Evolutionary conservation across 1,284 basidiomycete species (phyloP), one percentile per base, ranked within the genome.

Genomic region (Bondarzewia mesenterica): DNA sequence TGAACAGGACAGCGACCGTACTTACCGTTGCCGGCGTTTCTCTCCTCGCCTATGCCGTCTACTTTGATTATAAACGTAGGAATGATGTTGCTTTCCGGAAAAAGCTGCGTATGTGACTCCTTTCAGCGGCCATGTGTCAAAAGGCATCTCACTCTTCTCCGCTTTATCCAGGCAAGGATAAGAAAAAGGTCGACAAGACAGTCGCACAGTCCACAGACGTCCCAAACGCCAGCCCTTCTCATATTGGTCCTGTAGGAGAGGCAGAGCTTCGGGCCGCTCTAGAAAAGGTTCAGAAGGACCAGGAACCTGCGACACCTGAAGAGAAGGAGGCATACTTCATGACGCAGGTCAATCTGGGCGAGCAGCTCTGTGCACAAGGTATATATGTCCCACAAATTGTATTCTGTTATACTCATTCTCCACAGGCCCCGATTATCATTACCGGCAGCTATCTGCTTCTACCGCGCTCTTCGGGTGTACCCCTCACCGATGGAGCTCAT

Each of bases 1-100:
- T 61, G 57, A 61, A 59, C 46, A 60, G 59, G 57, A 56, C 66
- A 15, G 57, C 63, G 46, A 60, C 66, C 37, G 53, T 63, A 50
- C 53, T 74, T 64, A 78, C 88, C 53, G 74, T 85, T 60, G 78
- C 85, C 44, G 79, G 82, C 47, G 71, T 85, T 59, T 79, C 87
- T 27, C 68, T 86, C 38, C 66, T 87, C 46, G 88, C 82, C 16
- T 96, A 95, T 65, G 89, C 85, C 32, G 74, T 82, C 50, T 98
- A 94, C 71, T 99, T 98, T 63, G 95, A 99, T 77, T 87, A 96
- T 75, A 89, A 82, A 71, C 84, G 95, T 50, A 80, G 93, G 59
- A 93, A 88, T 65, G 92, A 97, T 63, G 68, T 77, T 36, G 74
- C 77, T 12, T 99, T 99, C 79, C 83, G 95, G 66, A 93, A 84